Conservation (phyloP, 306 rosid genomes). For the Prunus dulcis region DNA sequence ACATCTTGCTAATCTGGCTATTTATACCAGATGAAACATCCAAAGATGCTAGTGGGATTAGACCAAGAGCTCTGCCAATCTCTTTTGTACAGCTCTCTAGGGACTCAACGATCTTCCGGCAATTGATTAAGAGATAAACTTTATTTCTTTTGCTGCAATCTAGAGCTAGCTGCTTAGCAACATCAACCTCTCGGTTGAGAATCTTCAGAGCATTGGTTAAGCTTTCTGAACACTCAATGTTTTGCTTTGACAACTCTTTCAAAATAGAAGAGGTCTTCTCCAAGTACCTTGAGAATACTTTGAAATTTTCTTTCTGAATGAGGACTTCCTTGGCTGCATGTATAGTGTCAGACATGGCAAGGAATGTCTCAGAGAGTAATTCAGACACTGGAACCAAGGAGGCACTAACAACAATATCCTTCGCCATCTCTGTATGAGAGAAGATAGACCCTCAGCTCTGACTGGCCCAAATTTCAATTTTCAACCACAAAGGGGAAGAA, state of each 20-base stretch:
- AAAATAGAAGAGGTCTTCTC: constrained; percentile 36
- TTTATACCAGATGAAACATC: constrained; percentile 32
- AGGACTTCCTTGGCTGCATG: constrained; percentile 41
- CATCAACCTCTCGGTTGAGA: constrained; percentile 42
- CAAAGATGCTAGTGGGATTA: constrained; percentile 38
- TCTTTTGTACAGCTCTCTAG: constrained; percentile 39
- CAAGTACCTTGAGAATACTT: constrained; percentile 34
- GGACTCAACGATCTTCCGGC: constrained; percentile 38
- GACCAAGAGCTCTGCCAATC: constrained; percentile 40
- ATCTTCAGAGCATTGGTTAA: constrained; percentile 31
- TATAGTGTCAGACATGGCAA: constrained; percentile 29
- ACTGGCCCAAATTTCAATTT: constrained; percentile 15
- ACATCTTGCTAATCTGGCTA: constrained; percentile 31
- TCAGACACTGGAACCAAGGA: constrained; percentile 36
- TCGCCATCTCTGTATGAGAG: constrained; percentile 32
- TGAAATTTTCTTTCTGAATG: constrained; percentile 47
- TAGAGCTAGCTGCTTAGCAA: constrained; percentile 38
- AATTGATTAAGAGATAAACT: constrained; percentile 46
- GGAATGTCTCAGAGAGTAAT: constrained; percentile 34
- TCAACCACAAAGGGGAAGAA: constrained; percentile 11
- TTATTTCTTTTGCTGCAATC: constrained; percentile 48
- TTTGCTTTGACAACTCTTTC: constrained; percentile 31
- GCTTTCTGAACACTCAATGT: constrained; percentile 26
- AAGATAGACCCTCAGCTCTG: constrained; percentile 4
- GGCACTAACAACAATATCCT: constrained; percentile 21